phyloP scores from a whole-genome alignment of 768 basidiomycete species.

The Sporobolomyces phaffii region DNA sequence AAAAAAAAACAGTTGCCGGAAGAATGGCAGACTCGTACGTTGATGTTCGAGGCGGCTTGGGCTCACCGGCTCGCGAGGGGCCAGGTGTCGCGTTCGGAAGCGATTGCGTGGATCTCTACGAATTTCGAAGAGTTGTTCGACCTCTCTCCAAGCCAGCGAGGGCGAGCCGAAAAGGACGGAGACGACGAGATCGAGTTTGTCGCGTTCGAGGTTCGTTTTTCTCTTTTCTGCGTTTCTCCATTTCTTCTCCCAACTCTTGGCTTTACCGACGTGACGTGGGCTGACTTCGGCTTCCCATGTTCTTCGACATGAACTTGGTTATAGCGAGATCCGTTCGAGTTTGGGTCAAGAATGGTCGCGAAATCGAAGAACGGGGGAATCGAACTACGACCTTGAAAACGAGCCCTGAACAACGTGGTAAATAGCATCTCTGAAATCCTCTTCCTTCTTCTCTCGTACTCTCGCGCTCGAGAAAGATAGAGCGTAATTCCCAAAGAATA shows the following conservation, averaged over 20 bases:
- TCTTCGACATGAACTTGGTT: too few species aligned
- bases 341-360: slow-evolving; percentile 27
- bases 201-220: slow-evolving; percentile 29
- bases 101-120: slow-evolving; percentile 55
- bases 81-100: slow-evolving; percentile 50
- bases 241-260: too few species aligned
- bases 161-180: slow-evolving; percentile 17
- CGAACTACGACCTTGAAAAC: neutral
- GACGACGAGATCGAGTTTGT: slow-evolving; percentile 9
- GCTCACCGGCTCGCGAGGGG: slow-evolving; percentile 50
- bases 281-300: too few species aligned
- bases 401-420: too few species aligned
- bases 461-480: too few species aligned
- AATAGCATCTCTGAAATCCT: too few species aligned
- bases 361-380: slow-evolving; percentile 2
- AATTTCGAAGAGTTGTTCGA: slow-evolving; percentile 58
- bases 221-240: too few species aligned
- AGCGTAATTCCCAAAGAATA: too few species aligned
- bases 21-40: slow-evolving; percentile 67
- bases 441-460: too few species aligned
- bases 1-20: slow-evolving; percentile 55
- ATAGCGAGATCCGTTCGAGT: slow-evolving; percentile 33
- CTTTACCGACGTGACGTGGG: too few species aligned
- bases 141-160: too few species aligned
- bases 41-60: slow-evolving; percentile 73